Evolutionary conservation across 768 basidiomycete genomes (phyloP).

Genomic region (Mycena haematopus): DNA sequence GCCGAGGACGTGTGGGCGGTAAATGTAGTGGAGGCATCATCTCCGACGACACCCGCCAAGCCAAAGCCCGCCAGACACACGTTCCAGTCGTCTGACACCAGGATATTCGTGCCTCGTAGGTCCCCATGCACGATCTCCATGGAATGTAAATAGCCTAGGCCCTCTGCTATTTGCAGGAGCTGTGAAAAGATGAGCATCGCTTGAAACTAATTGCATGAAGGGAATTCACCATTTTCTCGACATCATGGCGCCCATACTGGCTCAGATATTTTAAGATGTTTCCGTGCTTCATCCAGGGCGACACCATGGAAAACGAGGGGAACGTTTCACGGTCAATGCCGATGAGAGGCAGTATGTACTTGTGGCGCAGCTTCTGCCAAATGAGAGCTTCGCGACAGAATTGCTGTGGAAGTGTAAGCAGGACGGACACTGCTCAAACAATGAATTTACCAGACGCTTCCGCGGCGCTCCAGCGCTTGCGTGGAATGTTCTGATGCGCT

Average conservation of each 20-base stretch:
- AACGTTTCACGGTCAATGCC: slow-evolving; percentile 13
- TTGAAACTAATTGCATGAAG: neutral
- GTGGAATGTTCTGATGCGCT: slow-evolving; percentile 6
- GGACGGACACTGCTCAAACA: neutral
- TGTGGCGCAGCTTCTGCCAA: slow-evolving; percentile 9
- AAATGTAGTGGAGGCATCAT: neutral
- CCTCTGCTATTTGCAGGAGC: slow-evolving; percentile 7
- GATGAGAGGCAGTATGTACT: slow-evolving; percentile 3
- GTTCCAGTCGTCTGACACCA: slow-evolving; percentile 3
- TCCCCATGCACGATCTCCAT: slow-evolving; percentile 10
- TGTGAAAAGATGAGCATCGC: neutral
- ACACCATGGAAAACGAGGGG: slow-evolving; percentile 13
- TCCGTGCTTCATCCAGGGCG: slow-evolving; percentile 18
- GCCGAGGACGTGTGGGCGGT: neutral
- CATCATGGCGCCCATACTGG: neutral
- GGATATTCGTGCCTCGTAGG: slow-evolving; percentile 3
- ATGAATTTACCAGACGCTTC: neutral
- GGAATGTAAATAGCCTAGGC: neutral
- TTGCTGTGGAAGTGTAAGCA: neutral
- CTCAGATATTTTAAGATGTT: slow-evolving; percentile 3
- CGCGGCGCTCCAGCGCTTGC: neutral
- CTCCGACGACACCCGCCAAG: neutral
- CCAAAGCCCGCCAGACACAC: slow-evolving; percentile 1
- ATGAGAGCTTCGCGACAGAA: slow-evolving; percentile 16
- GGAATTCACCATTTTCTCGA: neutral